These are phyloP conservation scores for Pogostemon cablin DNA, from an alignment of 257 asterid species.

Conservation along the genomic window DNA sequence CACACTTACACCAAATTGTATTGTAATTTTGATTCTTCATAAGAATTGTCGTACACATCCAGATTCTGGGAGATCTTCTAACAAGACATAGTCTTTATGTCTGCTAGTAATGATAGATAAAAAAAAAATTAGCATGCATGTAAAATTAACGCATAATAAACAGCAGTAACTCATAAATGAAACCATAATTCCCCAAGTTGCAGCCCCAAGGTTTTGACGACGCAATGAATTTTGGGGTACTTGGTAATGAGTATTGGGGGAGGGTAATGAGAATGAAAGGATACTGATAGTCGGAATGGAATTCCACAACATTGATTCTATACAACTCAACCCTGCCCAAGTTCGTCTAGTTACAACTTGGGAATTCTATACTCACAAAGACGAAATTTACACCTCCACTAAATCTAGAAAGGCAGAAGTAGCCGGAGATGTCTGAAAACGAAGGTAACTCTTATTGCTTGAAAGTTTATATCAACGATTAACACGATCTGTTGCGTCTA, in stretches of 20 bases:
- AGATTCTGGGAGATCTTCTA: no score
- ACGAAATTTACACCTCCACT: background rate
- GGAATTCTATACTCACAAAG: background rate
- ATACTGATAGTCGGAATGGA: background rate
- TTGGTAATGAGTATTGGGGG: no score
- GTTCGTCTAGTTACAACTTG: background rate
- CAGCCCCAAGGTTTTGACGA: background rate
- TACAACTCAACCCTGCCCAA: background rate
- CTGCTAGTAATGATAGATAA: no score
- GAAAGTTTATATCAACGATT: background rate
- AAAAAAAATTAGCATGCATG: no score
- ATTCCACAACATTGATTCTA: background rate
- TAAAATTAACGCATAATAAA: no score
- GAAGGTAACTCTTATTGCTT: slow-evolving; percentile 15
- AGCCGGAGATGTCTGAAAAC: background rate
- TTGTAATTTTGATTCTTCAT: no score
- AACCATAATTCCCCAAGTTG: background rate
- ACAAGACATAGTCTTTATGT: no score
- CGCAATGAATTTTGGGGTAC: background rate
- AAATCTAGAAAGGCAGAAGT: slow-evolving; percentile 1
- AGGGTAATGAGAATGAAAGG: no score
- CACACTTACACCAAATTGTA: no score
- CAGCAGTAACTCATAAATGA: no score
- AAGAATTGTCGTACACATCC: no score
- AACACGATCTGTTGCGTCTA: background rate